Conservation (phyloP, 805 yeast species). For the Candida xiaguanensis region DNA sequence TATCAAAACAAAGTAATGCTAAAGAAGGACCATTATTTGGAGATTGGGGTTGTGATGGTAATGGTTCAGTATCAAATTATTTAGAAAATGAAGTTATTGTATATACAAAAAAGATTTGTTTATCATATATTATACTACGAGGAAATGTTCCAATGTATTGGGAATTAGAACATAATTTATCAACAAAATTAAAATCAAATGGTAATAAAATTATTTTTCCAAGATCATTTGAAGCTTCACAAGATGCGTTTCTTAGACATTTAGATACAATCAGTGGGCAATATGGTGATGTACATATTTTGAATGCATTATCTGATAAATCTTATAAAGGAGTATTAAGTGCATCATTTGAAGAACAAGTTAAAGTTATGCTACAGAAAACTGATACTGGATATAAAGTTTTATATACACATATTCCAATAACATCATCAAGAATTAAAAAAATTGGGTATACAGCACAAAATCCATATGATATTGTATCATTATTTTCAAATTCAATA, state of each 20-base stretch:
- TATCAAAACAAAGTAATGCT: constrained; percentile 49
- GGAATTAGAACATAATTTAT: constrained; percentile 45
- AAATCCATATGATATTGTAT: constrained; percentile 31
- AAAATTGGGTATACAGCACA: constrained; percentile 31
- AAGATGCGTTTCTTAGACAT: constrained; percentile 48
- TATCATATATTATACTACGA: constrained; percentile 43
- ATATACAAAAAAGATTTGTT: constrained; percentile 37
- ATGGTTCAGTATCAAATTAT: constrained; percentile 49
- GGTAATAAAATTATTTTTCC: constrained; percentile 45
- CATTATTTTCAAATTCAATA: constrained; percentile 28
- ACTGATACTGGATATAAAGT: constrained; percentile 28
- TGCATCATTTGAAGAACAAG: constrained; percentile 31
- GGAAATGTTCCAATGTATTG: constrained; percentile 57
- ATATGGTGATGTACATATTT: constrained; percentile 46
- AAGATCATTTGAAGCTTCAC: constrained; percentile 51
- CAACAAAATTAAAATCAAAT: constrained; percentile 26
- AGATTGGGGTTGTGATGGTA: constrained; percentile 56
- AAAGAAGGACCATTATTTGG: constrained; percentile 52
- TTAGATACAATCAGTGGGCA: constrained; percentile 46
- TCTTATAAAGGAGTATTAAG: constrained; percentile 46
- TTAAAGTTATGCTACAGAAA: constrained; percentile 31
- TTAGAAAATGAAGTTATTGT: constrained; percentile 51
- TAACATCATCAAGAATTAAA: constrained; percentile 29
- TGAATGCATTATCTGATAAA: constrained; percentile 45
- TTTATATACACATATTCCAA: constrained; percentile 27